Evolutionary conservation across 75 land plant genomes (phyloP), one percentile per base, ranked within the genome.

Genomic region (Ceratopteris richardii): DNA sequence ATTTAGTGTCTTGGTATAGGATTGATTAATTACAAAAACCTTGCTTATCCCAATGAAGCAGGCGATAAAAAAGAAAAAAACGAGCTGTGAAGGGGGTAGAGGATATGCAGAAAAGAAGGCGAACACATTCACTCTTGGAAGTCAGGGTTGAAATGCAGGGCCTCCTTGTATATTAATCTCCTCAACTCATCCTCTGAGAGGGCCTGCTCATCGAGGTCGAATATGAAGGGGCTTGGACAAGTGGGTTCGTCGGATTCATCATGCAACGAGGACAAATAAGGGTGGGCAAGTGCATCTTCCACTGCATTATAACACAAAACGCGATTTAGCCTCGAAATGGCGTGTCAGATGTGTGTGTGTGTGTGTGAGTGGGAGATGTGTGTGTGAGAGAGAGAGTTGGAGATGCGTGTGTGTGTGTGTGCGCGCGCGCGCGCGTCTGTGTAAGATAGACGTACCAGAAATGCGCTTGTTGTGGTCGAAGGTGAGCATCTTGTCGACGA

Each of bases 181-280:
- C 83, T 90, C 53, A 90, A 83, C 37, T 83, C 62, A 22, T 86
- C 96, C 72, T 90, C 92, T 2, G 84, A 77, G 60, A 80, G 81
- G 1, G 84, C 66, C 60, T 93, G 87, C 54, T 86, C 93, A 60
- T 90, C 96, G 62, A 90, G 86, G 57, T 86, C 87, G 60, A 90
- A 90, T 57, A 53, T 64, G 77, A 90, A 90, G 23, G 91, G 91
- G 18, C 75, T 55, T 14, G 75, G 78, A 52, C 96, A 86, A 44
- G 66, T 74, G 7, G 96, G 96, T 50, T 90, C 96, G 51, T 80
- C 91, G 55, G 84, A 83, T 30, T 83, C 73, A 53, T 90, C 87
- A 51, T 86, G 92, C 37, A 90, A 77, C 26, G 76, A 72, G 36
- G 84, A 74, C 56, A 90, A 53, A 47, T 90, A 90, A n/a, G 96